phyloP scores from a whole-genome alignment of 1,284 basidiomycete species.

The Cronartium quercuum region DNA sequence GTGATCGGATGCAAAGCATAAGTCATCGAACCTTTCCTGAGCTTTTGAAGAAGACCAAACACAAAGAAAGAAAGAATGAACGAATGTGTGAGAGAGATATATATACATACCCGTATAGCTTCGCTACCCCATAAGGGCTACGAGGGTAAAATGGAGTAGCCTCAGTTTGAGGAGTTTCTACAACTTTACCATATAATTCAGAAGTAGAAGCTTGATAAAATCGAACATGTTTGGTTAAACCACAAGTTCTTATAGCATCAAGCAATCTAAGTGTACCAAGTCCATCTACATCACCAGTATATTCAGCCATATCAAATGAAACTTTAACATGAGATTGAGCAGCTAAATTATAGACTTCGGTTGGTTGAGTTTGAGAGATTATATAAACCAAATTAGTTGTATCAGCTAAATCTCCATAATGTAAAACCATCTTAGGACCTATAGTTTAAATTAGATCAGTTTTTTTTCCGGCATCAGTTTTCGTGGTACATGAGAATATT shows the following conservation, averaged over 20 bases:
- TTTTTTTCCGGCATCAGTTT: slow-evolving; percentile 1
- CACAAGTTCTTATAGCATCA: slow-evolving; percentile 84
- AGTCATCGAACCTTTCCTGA: background rate
- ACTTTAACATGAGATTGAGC: slow-evolving; percentile 97
- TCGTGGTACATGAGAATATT: background rate
- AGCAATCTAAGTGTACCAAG: slow-evolving; percentile 82
- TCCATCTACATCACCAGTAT: slow-evolving; percentile 86
- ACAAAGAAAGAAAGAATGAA: slow-evolving; percentile 44
- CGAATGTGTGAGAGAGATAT: slow-evolving; percentile 41
- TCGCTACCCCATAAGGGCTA: slow-evolving; percentile 82
- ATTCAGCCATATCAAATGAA: slow-evolving; percentile 94
- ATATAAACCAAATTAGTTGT: slow-evolving; percentile 89
- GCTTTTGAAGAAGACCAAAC: slow-evolving; percentile 43
- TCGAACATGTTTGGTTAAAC: slow-evolving; percentile 72
- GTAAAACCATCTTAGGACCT: slow-evolving; percentile 75
- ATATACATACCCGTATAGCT: slow-evolving; percentile 57
- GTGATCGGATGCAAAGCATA: background rate
- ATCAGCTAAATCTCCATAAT: slow-evolving; percentile 79
- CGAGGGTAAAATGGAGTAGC: slow-evolving; percentile 89
- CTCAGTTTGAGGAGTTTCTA: slow-evolving; percentile 82
- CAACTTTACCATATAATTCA: slow-evolving; percentile 85
- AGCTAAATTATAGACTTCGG: slow-evolving; percentile 88
- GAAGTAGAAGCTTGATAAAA: slow-evolving; percentile 90
- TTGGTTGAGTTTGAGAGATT: slow-evolving; percentile 77
- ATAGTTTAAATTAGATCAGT: slow-evolving; percentile 46